Base-by-base conservation (phyloP, 2,329 filamentous ascomycete genomes). In the Fusarium penzigii region DNA sequence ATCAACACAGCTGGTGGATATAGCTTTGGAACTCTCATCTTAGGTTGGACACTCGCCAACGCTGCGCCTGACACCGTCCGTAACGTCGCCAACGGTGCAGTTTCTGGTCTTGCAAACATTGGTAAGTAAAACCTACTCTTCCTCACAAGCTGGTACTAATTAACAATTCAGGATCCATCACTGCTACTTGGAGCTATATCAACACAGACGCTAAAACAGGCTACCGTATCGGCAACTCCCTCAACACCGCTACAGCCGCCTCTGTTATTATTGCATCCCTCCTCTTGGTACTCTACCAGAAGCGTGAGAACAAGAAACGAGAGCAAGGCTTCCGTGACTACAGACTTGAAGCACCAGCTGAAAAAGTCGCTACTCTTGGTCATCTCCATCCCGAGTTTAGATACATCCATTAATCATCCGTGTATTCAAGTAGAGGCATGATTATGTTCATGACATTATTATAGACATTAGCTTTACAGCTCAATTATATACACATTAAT, bases 131-230 rank as follows among this genome's bases (percentile, higher is more conserved):
- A 13, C 10, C 16, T 2, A 20, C 5, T 6, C 16, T 11, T 34
- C 2, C 12, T 29, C 8, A 4, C 17, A 32, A 2, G 2, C 10
- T n/a, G 9, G 13, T 9, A 20, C n/a, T 51, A 6, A 48, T 41
- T 11, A 2, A 10, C 16, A 14, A 10, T 14, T 10, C 39, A 65
- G 63, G 63, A 11, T 65, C 63, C n/a, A 65, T 66, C 39, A 53
- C 61, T 12, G 64, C 64, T 11, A 66, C 63, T 3, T 65, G 63
- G 64, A 65, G 63, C 36, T 66, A 66, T 29, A 64, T 64, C 51
- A 64, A 62, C 42, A 66, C 63, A 8, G 64, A 66, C 17, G 63
- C 63, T 10, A 58, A 54, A 40, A 63, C 60, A 3, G 60, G 60
- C 1, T 66, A 65, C 46, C 58, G 60, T 6, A 65, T 65, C 16